phyloP scores from a whole-genome alignment of 1,139 yeast species.

The Saccharomycopsis crataegensis region DNA sequence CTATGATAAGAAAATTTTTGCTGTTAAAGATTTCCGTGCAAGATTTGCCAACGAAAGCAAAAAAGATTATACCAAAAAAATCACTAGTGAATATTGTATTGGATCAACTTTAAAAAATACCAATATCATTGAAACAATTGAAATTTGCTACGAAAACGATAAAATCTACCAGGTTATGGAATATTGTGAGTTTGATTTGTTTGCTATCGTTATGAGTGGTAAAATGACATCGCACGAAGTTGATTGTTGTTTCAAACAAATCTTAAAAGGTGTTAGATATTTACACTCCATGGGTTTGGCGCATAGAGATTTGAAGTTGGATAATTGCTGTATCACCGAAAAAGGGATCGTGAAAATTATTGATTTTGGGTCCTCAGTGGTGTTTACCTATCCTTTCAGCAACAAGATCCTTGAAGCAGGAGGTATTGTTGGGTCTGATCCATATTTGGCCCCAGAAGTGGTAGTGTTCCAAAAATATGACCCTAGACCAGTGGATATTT shows the following conservation, averaged over 20 bases:
- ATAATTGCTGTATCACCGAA: slow-evolving; percentile 63
- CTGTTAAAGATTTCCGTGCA: slow-evolving; percentile 93
- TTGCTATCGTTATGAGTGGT: slow-evolving; percentile 71
- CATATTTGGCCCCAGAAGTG: slow-evolving; percentile 75
- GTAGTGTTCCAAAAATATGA: slow-evolving; percentile 39
- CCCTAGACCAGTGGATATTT: slow-evolving; percentile 65
- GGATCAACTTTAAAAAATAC: slow-evolving; percentile 95
- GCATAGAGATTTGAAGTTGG: slow-evolving; percentile 70
- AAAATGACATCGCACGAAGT: slow-evolving; percentile 51
- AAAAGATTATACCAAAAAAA: slow-evolving; percentile 88
- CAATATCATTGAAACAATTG: slow-evolving; percentile 87
- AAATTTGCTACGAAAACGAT: slow-evolving; percentile 79
- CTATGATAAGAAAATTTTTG: slow-evolving; percentile 78
- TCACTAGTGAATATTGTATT: slow-evolving; percentile 95
- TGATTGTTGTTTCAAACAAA: slow-evolving; percentile 63
- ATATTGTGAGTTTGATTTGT: slow-evolving; percentile 66
- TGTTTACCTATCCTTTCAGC: slow-evolving; percentile 40
- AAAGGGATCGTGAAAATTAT: slow-evolving; percentile 61
- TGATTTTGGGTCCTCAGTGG: slow-evolving; percentile 74
- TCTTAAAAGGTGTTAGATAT: slow-evolving; percentile 51
- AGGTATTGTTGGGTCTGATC: slow-evolving; percentile 80
- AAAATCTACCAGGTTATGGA: slow-evolving; percentile 96
- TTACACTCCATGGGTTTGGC: slow-evolving; percentile 65
- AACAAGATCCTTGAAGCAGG: slow-evolving; percentile 38
- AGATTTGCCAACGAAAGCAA: slow-evolving; percentile 75